These are phyloP conservation scores for Zelonia costaricensis DNA, from an alignment of 208 protist genomes.

Conservation along the genomic window DNA sequence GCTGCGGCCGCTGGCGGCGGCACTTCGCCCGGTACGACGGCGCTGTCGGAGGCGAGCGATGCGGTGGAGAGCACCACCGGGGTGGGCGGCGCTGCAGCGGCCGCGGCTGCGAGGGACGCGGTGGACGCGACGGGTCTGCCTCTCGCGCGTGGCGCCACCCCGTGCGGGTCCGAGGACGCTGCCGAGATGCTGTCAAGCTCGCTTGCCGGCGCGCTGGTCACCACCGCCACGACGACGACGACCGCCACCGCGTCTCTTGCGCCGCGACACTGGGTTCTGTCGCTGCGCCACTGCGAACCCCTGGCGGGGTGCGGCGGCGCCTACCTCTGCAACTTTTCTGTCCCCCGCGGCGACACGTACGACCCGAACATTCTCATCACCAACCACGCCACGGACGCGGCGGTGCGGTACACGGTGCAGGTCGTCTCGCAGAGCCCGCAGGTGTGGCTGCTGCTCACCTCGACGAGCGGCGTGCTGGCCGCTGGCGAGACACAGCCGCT, in stretches of 20 bases:
- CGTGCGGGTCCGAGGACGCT: not conserved
- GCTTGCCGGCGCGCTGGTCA: too few relatives aligned
- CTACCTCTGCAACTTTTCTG: constrained; percentile 68
- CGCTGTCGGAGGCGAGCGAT: too few relatives aligned
- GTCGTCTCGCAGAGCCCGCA: constrained; percentile 82
- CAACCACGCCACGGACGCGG: constrained; percentile 51
- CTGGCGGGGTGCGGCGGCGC: constrained; percentile 46
- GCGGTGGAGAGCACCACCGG: not conserved
- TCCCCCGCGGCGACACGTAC: constrained; percentile 67
- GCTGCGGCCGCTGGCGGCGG: too few relatives aligned
- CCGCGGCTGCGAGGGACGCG: not conserved
- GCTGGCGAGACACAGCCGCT: constrained; percentile 71
- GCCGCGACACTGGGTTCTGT: constrained; percentile 40
- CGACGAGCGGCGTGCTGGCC: constrained; percentile 43
- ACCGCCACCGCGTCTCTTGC: constrained; percentile 5
- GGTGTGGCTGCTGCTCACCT: constrained; percentile 72
- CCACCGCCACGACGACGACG: constrained; percentile 1
- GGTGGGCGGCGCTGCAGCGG: not conserved
- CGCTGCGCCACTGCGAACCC: constrained; percentile 62
- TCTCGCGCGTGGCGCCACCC: not conserved
- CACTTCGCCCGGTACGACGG: not conserved
- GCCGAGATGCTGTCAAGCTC: not conserved
- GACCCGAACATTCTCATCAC: constrained; percentile 64
- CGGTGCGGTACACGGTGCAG: constrained; percentile 66
- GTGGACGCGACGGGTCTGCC: not conserved